Percentiles rank a stretch among this genome's conserved stretches.
phyloP scores from a whole-genome alignment of 768 basidiomycete species.

The Russula lepida region DNA sequence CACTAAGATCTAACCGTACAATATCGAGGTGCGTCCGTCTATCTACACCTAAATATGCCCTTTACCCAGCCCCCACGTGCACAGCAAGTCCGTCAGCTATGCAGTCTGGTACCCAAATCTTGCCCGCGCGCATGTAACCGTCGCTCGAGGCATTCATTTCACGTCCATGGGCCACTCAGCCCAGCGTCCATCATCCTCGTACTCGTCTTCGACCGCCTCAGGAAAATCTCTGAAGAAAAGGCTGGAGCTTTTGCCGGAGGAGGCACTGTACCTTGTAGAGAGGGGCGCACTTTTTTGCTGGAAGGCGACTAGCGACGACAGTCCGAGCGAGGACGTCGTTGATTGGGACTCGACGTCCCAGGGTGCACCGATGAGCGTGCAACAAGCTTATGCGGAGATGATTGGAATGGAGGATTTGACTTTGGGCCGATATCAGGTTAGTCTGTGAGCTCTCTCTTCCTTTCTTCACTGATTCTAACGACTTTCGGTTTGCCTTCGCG shows the following conservation, averaged over 20 bases:
- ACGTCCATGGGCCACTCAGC: slow-evolving; percentile 73
- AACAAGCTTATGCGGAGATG: slow-evolving; percentile 84
- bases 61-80: neutral
- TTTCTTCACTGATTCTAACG: neutral
- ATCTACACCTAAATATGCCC: neutral
- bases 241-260: slow-evolving; percentile 88
- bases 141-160: slow-evolving; percentile 80
- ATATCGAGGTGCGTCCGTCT: slow-evolving; percentile 54
- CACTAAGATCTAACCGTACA: slow-evolving; percentile 62
- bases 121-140: slow-evolving; percentile 55
- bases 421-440: slow-evolving; percentile 82
- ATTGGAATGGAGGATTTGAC: slow-evolving; percentile 71
- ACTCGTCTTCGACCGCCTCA: slow-evolving; percentile 12
- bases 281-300: slow-evolving; percentile 83
- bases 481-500: neutral
- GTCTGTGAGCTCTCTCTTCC: slow-evolving; percentile 16
- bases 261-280: slow-evolving; percentile 89
- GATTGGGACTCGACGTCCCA: slow-evolving; percentile 31
- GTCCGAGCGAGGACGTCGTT: slow-evolving; percentile 30
- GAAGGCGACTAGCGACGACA: slow-evolving; percentile 37
- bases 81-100: slow-evolving; percentile 71
- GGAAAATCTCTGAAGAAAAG: slow-evolving; percentile 46
- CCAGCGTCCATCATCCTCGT: slow-evolving; percentile 34
- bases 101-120: slow-evolving; percentile 70
- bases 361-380: slow-evolving; percentile 80